Evolutionary conservation across 2,329 filamentous ascomycete genomes (phyloP), one percentile per base, ranked within the genome.

Genomic region (Clarireedia homoeocarpa): DNA sequence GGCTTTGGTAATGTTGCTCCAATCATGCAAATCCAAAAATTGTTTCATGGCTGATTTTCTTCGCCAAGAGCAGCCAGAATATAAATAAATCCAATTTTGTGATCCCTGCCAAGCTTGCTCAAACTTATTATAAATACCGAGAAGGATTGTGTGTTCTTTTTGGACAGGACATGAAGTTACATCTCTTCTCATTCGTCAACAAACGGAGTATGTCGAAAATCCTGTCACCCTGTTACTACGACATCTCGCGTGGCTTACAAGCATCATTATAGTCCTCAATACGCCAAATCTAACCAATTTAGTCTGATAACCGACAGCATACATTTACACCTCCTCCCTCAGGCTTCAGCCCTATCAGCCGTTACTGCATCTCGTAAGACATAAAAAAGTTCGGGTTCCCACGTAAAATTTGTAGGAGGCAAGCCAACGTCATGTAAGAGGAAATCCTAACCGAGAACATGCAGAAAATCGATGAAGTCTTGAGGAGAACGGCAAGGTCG

Each of bases 401-500:
- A 44, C 53, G 46, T 49, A 26, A 15, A 54, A 36, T 34, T 38
- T 17, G 14, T 20, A 20, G 7, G 40, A n/a, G 9, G 5, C 15
- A 44, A 50, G 36, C 53, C 24, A 26, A 42, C 40, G 40, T 39
- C 47, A 44, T 47, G 48, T 27, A 52, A 52, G 5, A 15, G 17
- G 27, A 51, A 56, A 46, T 15, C 27, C 15, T 46, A 40, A 27
- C 20, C 48, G 40, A 56, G 46, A 45, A 45, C 7, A 56, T 56
- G 53, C 48, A 56, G 53, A 44, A 52, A 52, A 24, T 10, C 36
- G 53, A 55, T 55, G 53, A 55, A 52, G 47, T n/a, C 44, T 45
- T 27, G 10, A 45, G 23, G 7, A 51, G 39, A 38, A 47, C 53
- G 7, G 34, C 53, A 14, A 56, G 39, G 2, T 56, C 53, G 15